Base-by-base conservation (phyloP, 805 yeast species). In the Suhomyces canberraensis region DNA sequence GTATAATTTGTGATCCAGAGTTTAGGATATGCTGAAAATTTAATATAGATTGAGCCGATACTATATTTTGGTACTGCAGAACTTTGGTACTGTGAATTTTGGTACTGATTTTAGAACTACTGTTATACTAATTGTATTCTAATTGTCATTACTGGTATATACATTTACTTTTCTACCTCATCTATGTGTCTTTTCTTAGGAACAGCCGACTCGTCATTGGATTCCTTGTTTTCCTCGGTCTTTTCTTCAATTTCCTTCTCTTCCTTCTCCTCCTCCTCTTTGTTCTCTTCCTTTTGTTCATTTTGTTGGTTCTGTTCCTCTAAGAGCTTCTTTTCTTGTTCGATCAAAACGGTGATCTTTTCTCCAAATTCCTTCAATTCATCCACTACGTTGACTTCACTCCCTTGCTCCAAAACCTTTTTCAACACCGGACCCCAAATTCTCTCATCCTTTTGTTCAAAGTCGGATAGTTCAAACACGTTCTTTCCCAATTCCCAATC, bases 401-500 rank as follows among this genome's bases (percentile, higher is more conserved):
- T 45, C 1, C 60, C 69, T 3, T 40, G 33, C 1, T 69, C 71
- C 14, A 84, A 62, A 0, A 84, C 86, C 34, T 66, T 54, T 36
- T 62, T 60, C 47, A 85, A 61, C 0, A 79, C 88, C 9, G 69
- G 69, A 1, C 79, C 79, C 97, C 98, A 91, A 1, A 77, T 68
- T 15, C 64, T 64, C 47, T 81, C 84, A 31, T 73, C 75, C 20
- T 74, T 64, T 1, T 76, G 70, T 17, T 75, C 75, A 48, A 89
- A 82, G 53, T 84, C 90, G 28, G 69, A 74, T 24, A 86, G 37
- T 21, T 73, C 74, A 53, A 91, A 82, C 4, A 81, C 89, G 42
- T 79, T 78, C 42, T 75, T 75, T 1, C 76, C 81, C 30, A 91
- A 60, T 26, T 76, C 78, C 96, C 97, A 93, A 31, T 84, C 84